Evolutionary conservation across 148 eudicot species (phyloP).

Genomic region (Persicaria maculosa): DNA sequence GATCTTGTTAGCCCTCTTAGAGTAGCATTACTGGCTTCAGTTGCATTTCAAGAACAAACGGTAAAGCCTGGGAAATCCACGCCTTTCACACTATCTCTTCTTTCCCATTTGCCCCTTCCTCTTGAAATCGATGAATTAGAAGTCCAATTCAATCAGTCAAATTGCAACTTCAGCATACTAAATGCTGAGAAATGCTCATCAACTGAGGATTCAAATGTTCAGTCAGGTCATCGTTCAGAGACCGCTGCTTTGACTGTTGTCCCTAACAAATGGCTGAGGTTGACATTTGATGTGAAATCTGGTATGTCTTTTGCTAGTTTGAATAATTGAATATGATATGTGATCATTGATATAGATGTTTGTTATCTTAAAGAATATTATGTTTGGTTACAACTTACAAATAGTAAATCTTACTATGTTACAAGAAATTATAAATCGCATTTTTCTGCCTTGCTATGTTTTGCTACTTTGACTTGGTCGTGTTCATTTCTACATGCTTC

Average conservation of each 20-base stretch:
- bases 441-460: neutral
- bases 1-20: conserved; percentile 96
- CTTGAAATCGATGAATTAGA: conserved; percentile 83
- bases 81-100: conserved; percentile 58
- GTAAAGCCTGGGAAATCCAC: conserved; percentile 75
- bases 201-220: conserved; percentile 28
- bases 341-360: neutral
- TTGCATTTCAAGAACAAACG: conserved; percentile 86
- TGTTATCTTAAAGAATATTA: neutral
- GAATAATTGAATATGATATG: conserved; percentile 4
- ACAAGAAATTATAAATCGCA: neutral
- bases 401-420: neutral
- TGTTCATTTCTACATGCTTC: neutral
- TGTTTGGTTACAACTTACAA: neutral
- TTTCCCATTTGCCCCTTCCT: conserved; percentile 67
- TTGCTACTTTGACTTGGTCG: neutral
- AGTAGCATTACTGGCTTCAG: conserved; percentile 77
- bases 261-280: conserved; percentile 79
- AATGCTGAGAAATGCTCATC: conserved; percentile 49
- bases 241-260: conserved; percentile 52
- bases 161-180: conserved; percentile 62
- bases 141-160: conserved; percentile 85
- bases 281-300: conserved; percentile 77
- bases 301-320: conserved; percentile 34
- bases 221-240: conserved; percentile 52